phyloP scores from a whole-genome alignment of 345 rosid genomes.

The Camelina neglecta region DNA sequence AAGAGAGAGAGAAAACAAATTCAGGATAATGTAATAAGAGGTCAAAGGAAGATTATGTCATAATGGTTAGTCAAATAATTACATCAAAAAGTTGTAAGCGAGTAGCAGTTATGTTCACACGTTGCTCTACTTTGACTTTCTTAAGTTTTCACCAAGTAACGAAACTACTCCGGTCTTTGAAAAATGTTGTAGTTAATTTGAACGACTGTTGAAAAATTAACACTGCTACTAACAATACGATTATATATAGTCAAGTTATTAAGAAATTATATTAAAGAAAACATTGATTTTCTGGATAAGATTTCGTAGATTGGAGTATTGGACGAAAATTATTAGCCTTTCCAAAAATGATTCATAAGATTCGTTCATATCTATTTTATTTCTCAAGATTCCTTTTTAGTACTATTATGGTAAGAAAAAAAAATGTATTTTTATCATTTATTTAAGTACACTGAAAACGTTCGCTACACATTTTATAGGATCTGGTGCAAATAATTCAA shows the following conservation, averaged over 20 bases:
- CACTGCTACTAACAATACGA: not conserved
- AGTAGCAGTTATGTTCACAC: not conserved
- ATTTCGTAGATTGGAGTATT: not conserved
- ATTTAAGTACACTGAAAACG: not conserved
- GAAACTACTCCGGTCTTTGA: not conserved
- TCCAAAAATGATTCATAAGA: constrained; percentile 13
- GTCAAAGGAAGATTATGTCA: constrained; percentile 22
- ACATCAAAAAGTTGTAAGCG: not conserved
- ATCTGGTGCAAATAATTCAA: constrained; percentile 30
- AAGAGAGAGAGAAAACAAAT: too few relatives aligned
- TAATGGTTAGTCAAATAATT: constrained; percentile 19
- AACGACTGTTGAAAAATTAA: not conserved
- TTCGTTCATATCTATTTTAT: not conserved
- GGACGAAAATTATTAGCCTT: not conserved
- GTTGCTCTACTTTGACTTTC: constrained; percentile 30
- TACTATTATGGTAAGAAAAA: not conserved
- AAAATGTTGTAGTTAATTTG: not conserved
- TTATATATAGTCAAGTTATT: not conserved
- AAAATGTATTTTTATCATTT: not conserved
- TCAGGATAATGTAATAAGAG: constrained; percentile 5
- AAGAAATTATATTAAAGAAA: not conserved
- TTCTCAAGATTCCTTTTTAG: not conserved
- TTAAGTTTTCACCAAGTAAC: not conserved
- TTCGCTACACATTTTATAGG: constrained; percentile 18
- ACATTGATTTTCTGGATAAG: not conserved